Percentiles rank a stretch among this genome's conserved stretches.
phyloP scores from a whole-genome alignment of 768 basidiomycete genomes.

The Leucocoprinus leucothites region DNA sequence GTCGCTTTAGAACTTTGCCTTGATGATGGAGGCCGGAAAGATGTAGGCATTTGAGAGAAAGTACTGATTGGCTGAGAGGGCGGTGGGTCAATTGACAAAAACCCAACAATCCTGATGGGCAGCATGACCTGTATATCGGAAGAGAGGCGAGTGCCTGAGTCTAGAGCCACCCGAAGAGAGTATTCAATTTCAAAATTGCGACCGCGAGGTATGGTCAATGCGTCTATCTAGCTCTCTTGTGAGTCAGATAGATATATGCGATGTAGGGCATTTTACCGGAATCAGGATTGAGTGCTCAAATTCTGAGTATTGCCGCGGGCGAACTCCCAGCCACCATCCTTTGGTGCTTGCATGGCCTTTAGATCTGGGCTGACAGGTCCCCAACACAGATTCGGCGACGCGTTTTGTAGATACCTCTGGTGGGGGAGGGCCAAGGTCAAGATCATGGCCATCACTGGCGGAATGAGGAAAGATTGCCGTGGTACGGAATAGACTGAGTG shows the following conservation, averaged over 20 bases:
- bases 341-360: conserved; percentile 74
- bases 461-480: conserved; percentile 56
- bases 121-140: conserved; percentile 68
- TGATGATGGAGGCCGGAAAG: neutral
- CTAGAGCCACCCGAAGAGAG: conserved; percentile 59
- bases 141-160: conserved; percentile 49
- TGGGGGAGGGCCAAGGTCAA: conserved; percentile 60
- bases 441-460: conserved; percentile 13
- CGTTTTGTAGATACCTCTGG: conserved; percentile 59
- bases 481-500: conserved; percentile 61
- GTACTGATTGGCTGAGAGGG: conserved; percentile 30
- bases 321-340: conserved; percentile 89
- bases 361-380: conserved; percentile 59
- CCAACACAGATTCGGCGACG: conserved; percentile 62
- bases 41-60: neutral
- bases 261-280: conserved; percentile 53
- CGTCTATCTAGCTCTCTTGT: conserved; percentile 49
- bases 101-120: conserved; percentile 77
- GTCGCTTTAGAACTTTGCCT: neutral
- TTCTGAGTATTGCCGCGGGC: conserved; percentile 52
- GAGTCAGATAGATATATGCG: conserved; percentile 4
- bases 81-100: conserved; percentile 83
- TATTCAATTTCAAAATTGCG: conserved; percentile 78
- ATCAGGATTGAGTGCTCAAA: conserved; percentile 70
- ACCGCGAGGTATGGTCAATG: conserved; percentile 64